Evolutionary conservation across 352 stramenopile genomes (phyloP), one percentile per base, ranked within the genome.

Genomic region (Nothophytophthora sp.): DNA sequence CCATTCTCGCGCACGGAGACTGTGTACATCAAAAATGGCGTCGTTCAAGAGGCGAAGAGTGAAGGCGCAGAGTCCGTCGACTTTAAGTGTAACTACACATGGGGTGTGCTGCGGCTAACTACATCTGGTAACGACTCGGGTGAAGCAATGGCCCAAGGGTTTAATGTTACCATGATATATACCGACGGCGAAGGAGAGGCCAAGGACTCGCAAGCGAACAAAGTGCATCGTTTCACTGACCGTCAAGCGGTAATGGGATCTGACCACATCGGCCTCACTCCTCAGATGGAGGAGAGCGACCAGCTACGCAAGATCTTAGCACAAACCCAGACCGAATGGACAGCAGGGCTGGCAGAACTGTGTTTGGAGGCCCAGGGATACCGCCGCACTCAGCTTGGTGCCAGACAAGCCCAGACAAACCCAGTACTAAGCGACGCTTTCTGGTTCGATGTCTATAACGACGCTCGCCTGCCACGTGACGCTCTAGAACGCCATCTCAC

Each of bases 381-480:
- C 30, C 63, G 67, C 2, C 25, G 45, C n/a, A n/a, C n/a, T 5
- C 29, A 45, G 29, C 50, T 71, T 12, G 55, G 48, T 4, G 32
- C 66, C 4, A 52, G 55, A 13, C 47, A 70, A 19, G 24, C 13
- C 1, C 24, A 37, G 18, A 53, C 49, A 5, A 68, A 74, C 30
- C 20, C 36, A 12, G 44, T 57, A 12, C 63, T 78, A 2, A 57
- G 51, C 18, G 56, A 73, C 16, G 60, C 45, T 2, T 78, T 78
- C 37, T 78, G 63, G 63, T 65, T 54, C 43, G 64, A 66, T 23
- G 60, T 78, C 7, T 74, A 62, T 50, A 70, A 69, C 44, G 57
- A 73, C 27, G 29, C 54, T 23, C 42, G 32, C 15, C n/a, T 75
- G 5, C 32, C 41, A 9, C 50, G 62, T 1, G 22, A 38, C 4